Conservation (phyloP, 1,139 yeast genomes). For the Yamadazyma spencermartinsiae region DNA sequence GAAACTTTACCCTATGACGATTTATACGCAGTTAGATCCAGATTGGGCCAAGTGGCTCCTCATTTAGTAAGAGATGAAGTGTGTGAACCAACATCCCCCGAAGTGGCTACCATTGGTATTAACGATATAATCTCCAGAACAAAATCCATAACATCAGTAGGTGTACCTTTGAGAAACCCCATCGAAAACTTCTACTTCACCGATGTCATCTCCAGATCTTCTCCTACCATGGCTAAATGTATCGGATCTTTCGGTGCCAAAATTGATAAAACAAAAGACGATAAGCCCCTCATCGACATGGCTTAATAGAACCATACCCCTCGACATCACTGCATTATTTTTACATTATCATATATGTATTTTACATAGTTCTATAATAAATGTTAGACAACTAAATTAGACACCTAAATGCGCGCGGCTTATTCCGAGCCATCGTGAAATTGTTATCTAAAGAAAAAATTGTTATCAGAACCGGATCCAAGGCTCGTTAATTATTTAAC, state of each 20-base stretch:
- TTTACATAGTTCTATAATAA: background rate
- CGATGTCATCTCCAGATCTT: slow-evolving; percentile 82
- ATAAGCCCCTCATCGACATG: slow-evolving; percentile 43
- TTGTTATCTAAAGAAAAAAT: no score
- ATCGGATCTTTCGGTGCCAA: slow-evolving; percentile 65
- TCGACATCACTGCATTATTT: background rate
- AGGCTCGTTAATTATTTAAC: no score
- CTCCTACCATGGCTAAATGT: slow-evolving; percentile 91
- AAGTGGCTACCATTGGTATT: slow-evolving; percentile 61
- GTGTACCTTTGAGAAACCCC: slow-evolving; percentile 62
- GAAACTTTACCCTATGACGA: slow-evolving; percentile 79
- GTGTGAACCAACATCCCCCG: slow-evolving; percentile 65
- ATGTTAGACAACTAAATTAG: slow-evolving; percentile 1
- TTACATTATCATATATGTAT: background rate
- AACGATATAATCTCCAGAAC: slow-evolving; percentile 43
- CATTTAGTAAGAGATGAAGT: slow-evolving; percentile 76
- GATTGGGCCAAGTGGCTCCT: slow-evolving; percentile 81
- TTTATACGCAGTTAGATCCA: slow-evolving; percentile 62
- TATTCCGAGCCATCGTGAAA: background rate
- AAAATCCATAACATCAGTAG: slow-evolving; percentile 40
- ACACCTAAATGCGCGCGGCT: no score
- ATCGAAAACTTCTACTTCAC: slow-evolving; percentile 86
- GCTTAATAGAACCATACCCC: slow-evolving; percentile 6
- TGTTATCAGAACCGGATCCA: no score
- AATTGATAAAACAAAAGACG: slow-evolving; percentile 58